Evolutionary conservation across 1,284 basidiomycete genomes (phyloP), one percentile per base, ranked within the genome.

Genomic region (Apiotrichum sp.): DNA sequence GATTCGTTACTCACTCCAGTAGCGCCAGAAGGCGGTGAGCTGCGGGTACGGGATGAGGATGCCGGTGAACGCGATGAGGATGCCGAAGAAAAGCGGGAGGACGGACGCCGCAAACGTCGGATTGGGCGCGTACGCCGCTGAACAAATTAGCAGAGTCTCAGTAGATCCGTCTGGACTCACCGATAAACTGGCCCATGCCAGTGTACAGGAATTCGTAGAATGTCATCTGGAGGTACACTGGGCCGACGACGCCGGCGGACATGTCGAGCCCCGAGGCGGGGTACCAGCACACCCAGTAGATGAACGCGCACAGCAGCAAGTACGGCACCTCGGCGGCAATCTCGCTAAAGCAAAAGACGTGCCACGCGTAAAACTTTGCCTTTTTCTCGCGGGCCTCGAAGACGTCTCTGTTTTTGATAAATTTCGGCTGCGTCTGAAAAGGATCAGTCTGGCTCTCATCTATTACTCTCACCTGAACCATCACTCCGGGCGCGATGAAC

Each of bases 351-450:
- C 47, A 58, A 54, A 52, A 73, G 64, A 16, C 66, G 62, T 63
- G 59, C 71, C 71, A 73, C n/a, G 59, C 65, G 66, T 75, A 77
- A 33, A 75, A 64, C 61, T 72, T 72, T 36, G 67, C 65, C 47
- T 69, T 71, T 49, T 71, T 70, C 62, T 77, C 75, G 36, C 74
- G 59, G 1, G 69, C 67, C 56, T 77, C 75, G 47, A 72, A 77
- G 50, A 77, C 65, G 54, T 71, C 71, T 45, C 75, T 63, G 47
- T 71, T 67, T 53, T 67, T 70, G 57, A 77, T 72, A 61, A 76
- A 77, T 42, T 71, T 68, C 38, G 75, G 75, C 57, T 76, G 73
- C 9, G 71, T 65, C 54, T 76, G 36, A 8, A 38, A 7, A 13
- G 13, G 36, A 38, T 13, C 13, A 13, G 8, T 38, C 36, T 13